These are phyloP conservation scores for Gnetum montanum DNA, from an alignment of 75 land plant species.

Conservation along the genomic window DNA sequence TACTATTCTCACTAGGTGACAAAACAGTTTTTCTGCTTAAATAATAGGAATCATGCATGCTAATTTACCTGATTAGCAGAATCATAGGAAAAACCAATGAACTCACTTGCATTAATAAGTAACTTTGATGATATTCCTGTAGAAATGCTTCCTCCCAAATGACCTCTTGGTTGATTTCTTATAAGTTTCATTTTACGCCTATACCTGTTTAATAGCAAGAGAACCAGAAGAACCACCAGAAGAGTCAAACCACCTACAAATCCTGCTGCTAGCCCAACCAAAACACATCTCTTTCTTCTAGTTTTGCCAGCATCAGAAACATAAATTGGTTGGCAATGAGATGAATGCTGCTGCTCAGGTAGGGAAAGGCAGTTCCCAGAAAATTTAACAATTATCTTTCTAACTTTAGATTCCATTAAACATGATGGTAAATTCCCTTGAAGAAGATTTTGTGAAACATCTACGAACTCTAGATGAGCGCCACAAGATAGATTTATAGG, in stretches of 20 bases:
- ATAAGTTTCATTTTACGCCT: constrained; percentile 4
- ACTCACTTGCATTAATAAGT: constrained; percentile 53
- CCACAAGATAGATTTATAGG: constrained; percentile 35
- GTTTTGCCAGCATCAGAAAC: constrained; percentile 16
- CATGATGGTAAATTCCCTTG: constrained; percentile 57
- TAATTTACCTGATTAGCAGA: no score
- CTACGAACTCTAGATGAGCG: constrained; percentile 31
- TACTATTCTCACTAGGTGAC: no score
- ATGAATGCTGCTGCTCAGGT: constrained; percentile 35
- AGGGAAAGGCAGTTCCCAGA: constrained; percentile 60
- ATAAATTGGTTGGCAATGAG: constrained; percentile 36
- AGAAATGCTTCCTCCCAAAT: constrained; percentile 16
- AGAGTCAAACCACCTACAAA: constrained; percentile 37
- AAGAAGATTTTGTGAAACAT: constrained; percentile 65
- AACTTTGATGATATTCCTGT: constrained; percentile 27
- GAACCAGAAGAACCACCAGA: constrained; percentile 15
- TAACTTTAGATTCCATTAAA: constrained; percentile 23
- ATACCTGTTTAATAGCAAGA: constrained; percentile 14
- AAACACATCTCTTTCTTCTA: not conserved
- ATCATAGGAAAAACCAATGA: no score
- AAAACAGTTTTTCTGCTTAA: no score
- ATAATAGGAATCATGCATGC: no score
- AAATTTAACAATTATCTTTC: constrained; percentile 16
- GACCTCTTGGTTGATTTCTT: constrained; percentile 6
- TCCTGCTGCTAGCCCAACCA: constrained; percentile 28